Base-by-base conservation (phyloP, 2,329 filamentous ascomycete species). In the Talaromyces sp. region DNA sequence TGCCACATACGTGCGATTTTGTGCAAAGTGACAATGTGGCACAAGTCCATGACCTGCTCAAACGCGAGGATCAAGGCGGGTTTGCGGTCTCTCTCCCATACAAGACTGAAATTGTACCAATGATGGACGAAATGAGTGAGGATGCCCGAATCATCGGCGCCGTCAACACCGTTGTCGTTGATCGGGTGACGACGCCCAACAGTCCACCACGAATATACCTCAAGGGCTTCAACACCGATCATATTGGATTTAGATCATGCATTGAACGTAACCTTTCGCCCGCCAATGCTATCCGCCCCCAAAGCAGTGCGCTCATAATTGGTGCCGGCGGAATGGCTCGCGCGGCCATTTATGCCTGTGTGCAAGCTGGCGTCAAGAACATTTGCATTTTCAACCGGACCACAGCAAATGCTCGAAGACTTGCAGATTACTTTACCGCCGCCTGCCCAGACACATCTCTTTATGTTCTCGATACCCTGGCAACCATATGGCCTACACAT, bases 211-310 rank as follows among this genome's bases (percentile, higher is more conserved):
- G 91, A 6, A 83, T 84, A 64, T 88, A 87, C 0, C 79, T 92
- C 0, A 90, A 91, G 65, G 90, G 89, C 1, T 89, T 92, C 62
- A 93, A 93, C 63, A 92, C 89, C 0, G 90, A 93, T 72, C 93
- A 90, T 87, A 89, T 92, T 36, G 90, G 90, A 5, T 90, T 93
- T 50, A 81, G 88, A 59, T 89, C 88, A 3, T 92, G 89, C 69
- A 84, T 93, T 50, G 83, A 87, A 5, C 82, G 89, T 34, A 89
- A 89, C 1, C 78, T 92, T 1, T 92, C 89, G 0, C 90, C 90
- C 0, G 87, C 89, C 3, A 89, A 89, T 64, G 85, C 84, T 1
- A 82, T 89, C 0, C 81, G 85, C 3, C 78, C 83, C 0, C 79
- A 75, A 9, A 83, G 81, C 2, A 83, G 79, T 1, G 86, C 83